These are phyloP conservation scores for Odontarrhena argentea DNA, from an alignment of 345 rosid genomes.

Conservation along the genomic window DNA sequence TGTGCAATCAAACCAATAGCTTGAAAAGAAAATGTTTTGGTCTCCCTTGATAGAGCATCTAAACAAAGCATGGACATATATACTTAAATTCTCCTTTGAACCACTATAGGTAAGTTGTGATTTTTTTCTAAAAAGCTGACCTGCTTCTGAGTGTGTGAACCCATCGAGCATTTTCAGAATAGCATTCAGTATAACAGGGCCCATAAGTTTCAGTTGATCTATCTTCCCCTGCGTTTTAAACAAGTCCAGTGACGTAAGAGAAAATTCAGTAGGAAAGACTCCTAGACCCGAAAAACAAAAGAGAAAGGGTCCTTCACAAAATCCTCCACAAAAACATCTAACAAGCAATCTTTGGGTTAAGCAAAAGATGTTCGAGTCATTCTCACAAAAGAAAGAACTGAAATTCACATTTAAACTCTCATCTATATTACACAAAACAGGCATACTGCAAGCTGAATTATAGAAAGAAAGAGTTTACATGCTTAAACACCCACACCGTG, in stretches of 20 bases:
- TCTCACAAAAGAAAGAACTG: not conserved
- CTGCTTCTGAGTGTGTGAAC: constrained; percentile 70
- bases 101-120: not conserved
- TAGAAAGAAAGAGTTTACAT: constrained; percentile 54
- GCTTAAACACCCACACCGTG: constrained; percentile 98
- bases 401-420: not conserved
- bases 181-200: constrained; percentile 81
- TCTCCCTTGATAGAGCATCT: constrained; percentile 77
- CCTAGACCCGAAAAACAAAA: constrained; percentile 2
- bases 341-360: constrained; percentile 7
- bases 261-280: constrained; percentile 11
- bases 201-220: constrained; percentile 90
- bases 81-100: constrained; percentile 22
- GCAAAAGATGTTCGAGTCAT: constrained; percentile 17
- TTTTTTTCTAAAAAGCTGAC: constrained; percentile 40
- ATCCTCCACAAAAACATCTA: constrained; percentile 15
- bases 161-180: constrained; percentile 89
- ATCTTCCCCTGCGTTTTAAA: constrained; percentile 65
- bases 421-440: constrained; percentile 19
- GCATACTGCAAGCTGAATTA: constrained; percentile 28
- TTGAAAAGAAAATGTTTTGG: constrained; percentile 80
- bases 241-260: constrained; percentile 20
- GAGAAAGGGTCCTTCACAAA: constrained; percentile 12
- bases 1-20: constrained; percentile 90
- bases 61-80: constrained; percentile 33